Evolutionary conservation across 2,329 filamentous ascomycete species (phyloP), one percentile per base, ranked within the genome.

Genomic region (Pyrenophora graminea): DNA sequence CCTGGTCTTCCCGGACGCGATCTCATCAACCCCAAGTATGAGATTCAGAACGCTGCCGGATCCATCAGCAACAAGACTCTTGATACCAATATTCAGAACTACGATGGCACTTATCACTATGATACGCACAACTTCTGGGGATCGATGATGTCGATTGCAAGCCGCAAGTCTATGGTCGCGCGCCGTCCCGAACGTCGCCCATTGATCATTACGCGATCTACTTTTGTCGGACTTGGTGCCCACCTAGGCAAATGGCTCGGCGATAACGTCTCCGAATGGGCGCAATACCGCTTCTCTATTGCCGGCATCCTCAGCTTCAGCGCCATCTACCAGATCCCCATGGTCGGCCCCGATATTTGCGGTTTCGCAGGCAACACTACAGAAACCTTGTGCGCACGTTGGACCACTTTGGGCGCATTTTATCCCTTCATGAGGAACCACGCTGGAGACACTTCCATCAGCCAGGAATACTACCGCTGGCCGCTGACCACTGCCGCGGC

Each of bases 111-210:
- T 27, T 78, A 80, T 18, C 84, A 89, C 70, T 90, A 89, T 63
- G 89, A 91, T 58, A 87, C 84, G 0, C 88, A 92, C 67, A 91
- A 91, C 59, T 74, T 91, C 3, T 91, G 88, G 69, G 89, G 89
- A 1, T 81, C 82, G 54, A 79, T 90, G 84, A 91, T 91, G 88
- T 88, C 85, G 1, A 75, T 80, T 17, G 76, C 83, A 8, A 88
- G 86, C 0, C 80, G 83, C 44, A 73, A 80, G n/a, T 86, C 88
- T 2, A 88, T 91, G 86, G 71, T 84, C 7, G 73, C 76, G 19
- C 82, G 88, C 12, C 82, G 87, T 0, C 87, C 88, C 0, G 70
- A 72, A 1, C 74, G 84, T 3, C 82, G 88, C 0, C 87, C 89
- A 1, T 64, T 91, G 49, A 77, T 92, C 49, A 90, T 92, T 61